Percentiles rank a stretch among this genome's conserved stretches.
Evolutionary conservation across 2,329 filamentous ascomycete genomes (phyloP).

Genomic region (Thielaviopsis punctulata): DNA sequence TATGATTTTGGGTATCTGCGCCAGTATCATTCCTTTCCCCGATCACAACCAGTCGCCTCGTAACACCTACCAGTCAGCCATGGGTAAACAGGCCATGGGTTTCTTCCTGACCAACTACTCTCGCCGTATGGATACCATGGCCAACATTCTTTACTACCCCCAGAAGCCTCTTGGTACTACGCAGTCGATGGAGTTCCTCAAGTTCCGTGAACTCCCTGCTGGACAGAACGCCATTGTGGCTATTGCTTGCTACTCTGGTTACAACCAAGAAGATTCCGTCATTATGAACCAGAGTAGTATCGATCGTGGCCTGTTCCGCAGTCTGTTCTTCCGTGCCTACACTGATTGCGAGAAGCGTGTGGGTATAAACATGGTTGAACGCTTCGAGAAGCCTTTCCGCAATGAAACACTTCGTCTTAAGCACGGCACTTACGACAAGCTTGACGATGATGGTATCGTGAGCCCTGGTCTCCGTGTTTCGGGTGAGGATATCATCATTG

Average conservation of each 20-base stretch:
- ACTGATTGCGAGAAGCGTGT: slow-evolving; percentile 94
- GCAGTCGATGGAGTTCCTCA: slow-evolving; percentile 94
- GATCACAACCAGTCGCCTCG: slow-evolving; percentile 97
- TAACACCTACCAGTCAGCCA: slow-evolving; percentile 98
- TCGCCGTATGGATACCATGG: slow-evolving; percentile 97
- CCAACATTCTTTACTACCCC: slow-evolving; percentile 96
- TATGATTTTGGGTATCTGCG: slow-evolving; percentile 97
- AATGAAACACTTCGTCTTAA: slow-evolving; percentile 81
- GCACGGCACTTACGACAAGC: slow-evolving; percentile 90
- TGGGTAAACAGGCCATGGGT: slow-evolving; percentile 99
- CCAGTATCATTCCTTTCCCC: slow-evolving; percentile 98
- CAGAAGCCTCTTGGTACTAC: slow-evolving; percentile 95
- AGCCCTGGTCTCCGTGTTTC: slow-evolving; percentile 87
- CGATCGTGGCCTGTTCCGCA: slow-evolving; percentile 90
- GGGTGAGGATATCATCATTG: slow-evolving; percentile 97
- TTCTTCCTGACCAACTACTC: slow-evolving; percentile 96
- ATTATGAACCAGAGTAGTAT: slow-evolving; percentile 99
- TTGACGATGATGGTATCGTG: slow-evolving; percentile 91
- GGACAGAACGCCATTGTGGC: slow-evolving; percentile 98
- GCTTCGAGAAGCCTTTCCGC: slow-evolving; percentile 88
- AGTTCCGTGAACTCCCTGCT: slow-evolving; percentile 91
- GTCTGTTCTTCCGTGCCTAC: slow-evolving; percentile 94
- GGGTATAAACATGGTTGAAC: slow-evolving; percentile 79
- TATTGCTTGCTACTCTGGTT: slow-evolving; percentile 92
- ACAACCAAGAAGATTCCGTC: slow-evolving; percentile 99